phyloP scores from a whole-genome alignment of 768 basidiomycete genomes.

The Hirschioporus abietinus region DNA sequence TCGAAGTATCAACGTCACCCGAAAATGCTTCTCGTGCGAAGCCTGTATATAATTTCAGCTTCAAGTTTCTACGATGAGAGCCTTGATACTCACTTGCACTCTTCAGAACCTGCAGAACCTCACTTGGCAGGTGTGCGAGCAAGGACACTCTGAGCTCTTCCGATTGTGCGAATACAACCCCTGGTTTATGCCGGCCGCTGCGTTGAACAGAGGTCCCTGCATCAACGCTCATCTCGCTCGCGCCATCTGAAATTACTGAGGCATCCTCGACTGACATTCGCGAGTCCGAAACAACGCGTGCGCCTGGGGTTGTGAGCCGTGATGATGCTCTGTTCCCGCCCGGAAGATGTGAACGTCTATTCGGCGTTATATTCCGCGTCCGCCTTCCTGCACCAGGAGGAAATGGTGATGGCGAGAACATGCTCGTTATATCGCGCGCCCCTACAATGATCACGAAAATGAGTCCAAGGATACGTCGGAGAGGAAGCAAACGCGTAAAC shows the following conservation, averaged over 20 bases:
- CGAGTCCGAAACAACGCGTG: slow-evolving; percentile 18
- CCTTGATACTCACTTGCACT: slow-evolving; percentile 47
- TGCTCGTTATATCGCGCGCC: background rate
- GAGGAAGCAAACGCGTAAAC: background rate
- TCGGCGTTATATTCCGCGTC: background rate
- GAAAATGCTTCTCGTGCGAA: slow-evolving; percentile 63
- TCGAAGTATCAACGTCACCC: slow-evolving; percentile 64
- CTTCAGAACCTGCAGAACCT: slow-evolving; percentile 67
- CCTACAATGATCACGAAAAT: background rate
- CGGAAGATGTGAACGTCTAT: background rate
- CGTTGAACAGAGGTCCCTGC: slow-evolving; percentile 36
- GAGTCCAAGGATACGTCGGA: background rate
- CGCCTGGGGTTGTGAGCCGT: slow-evolving; percentile 40
- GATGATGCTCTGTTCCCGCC: slow-evolving; percentile 25
- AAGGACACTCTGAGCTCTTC: slow-evolving; percentile 63
- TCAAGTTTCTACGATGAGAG: slow-evolving; percentile 2
- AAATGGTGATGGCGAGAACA: slow-evolving; percentile 5
- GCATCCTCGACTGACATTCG: slow-evolving; percentile 30
- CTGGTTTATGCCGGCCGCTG: slow-evolving; percentile 31
- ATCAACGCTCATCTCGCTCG: slow-evolving; percentile 59
- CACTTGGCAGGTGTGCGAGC: slow-evolving; percentile 65
- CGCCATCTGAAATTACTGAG: slow-evolving; percentile 35
- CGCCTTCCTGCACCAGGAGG: background rate
- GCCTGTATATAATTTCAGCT: slow-evolving; percentile 34
- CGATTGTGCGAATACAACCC: slow-evolving; percentile 61